These are phyloP conservation scores for Fusarium haematococcum DNA, from an alignment of 2,329 filamentous ascomycete genomes.

Conservation along the genomic window DNA sequence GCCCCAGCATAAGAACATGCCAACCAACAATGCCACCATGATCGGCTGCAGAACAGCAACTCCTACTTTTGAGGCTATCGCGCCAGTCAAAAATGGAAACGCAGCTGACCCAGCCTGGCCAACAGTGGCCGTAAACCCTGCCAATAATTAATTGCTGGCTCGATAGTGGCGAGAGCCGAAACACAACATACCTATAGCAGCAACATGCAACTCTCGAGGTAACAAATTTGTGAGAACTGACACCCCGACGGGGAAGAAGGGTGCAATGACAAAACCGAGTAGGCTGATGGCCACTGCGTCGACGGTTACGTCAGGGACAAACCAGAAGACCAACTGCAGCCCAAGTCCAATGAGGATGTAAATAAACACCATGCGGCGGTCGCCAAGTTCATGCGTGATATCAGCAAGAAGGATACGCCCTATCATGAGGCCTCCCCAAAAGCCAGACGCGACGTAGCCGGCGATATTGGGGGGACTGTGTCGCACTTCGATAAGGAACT, in stretches of 20 bases:
- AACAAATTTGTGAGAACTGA: neutral
- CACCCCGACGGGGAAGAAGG: neutral
- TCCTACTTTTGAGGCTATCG: constrained; percentile 5
- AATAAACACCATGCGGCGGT: neutral
- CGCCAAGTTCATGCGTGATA: neutral
- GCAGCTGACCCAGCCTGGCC: constrained; percentile 10
- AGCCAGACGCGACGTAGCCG: neutral
- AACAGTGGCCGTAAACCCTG: constrained; percentile 2
- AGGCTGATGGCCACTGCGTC: neutral
- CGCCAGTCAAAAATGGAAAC: constrained; percentile 7
- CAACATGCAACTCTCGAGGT: neutral
- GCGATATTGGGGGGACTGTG: neutral
- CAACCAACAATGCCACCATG: neutral
- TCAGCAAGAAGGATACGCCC: neutral
- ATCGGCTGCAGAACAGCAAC: constrained; percentile 8
- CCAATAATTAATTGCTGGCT: neutral
- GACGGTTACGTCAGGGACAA: neutral
- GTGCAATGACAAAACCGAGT: neutral
- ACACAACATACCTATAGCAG: neutral
- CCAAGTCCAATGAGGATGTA: neutral
- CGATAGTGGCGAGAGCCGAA: neutral
- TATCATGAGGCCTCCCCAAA: neutral
- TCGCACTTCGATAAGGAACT: neutral
- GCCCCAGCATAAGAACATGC: neutral
- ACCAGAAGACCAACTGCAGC: neutral